These are phyloP conservation scores for Chenopodium album DNA, from an alignment of 148 eudicot species.

Conservation along the genomic window DNA sequence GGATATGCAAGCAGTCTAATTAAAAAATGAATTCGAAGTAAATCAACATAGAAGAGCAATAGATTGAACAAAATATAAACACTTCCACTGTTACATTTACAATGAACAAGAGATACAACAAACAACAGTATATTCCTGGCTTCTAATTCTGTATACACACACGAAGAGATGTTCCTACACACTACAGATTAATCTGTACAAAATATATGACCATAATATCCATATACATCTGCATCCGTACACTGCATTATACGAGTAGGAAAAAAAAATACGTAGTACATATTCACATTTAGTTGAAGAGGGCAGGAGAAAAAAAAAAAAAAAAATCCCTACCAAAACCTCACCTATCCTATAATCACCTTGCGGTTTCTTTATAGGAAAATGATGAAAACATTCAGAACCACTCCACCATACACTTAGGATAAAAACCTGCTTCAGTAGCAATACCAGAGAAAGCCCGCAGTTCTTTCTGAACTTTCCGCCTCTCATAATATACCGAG, in stretches of 20 bases:
- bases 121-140: background rate
- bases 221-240: background rate
- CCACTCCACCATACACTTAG: slow-evolving; percentile 89
- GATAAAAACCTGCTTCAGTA: slow-evolving; percentile 60
- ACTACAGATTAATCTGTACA: background rate
- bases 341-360: background rate
- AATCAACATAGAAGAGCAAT: background rate
- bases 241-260: background rate
- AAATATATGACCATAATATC: background rate
- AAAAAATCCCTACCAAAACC: background rate
- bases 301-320: background rate
- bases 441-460: slow-evolving; percentile 62
- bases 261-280: background rate
- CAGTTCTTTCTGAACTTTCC: slow-evolving; percentile 82
- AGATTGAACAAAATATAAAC: background rate
- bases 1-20: background rate
- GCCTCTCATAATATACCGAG: slow-evolving; percentile 76
- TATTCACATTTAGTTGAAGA: background rate
- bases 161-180: background rate
- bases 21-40: background rate
- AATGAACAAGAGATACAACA: background rate
- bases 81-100: too few relatives aligned
- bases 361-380: background rate
- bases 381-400: slow-evolving; percentile 36
- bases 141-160: background rate